Evolutionary conservation across 768 basidiomycete species (phyloP), one percentile per base, ranked within the genome.

Genomic region (Dioszegia crocea): DNA sequence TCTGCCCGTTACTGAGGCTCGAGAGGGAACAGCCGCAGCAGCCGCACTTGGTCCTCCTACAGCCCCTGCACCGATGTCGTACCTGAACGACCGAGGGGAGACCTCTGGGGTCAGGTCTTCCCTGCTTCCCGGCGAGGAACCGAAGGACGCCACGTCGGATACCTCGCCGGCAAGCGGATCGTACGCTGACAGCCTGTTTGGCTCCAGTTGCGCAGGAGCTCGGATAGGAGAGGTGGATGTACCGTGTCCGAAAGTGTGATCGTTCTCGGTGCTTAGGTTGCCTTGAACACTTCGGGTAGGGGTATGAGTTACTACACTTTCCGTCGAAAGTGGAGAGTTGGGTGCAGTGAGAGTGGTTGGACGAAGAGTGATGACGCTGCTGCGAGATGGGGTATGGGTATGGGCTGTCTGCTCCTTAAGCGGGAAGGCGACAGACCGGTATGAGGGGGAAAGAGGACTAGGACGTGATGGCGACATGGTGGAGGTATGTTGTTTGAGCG

Each of bases 131-230:
- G 26, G 21, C 8, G 19, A 23, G 10, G 31, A 51, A 14, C 49
- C 49, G 21, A 38, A 51, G 8, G 49, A 51, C 5, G 49, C 49
- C 6, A 51, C 24, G 38, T 36, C 49, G 33, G 49, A 51, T 24
- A 51, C 10, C 26, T 21, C 51, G 23, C 51, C 51, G n/a, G 16
- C 38, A 2, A 53, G 39, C 4, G 51, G 51, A 19, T 53, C 51
- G 17, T 53, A 53, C 16, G 26, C 24, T 16, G 51, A 53, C 26
- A 40, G 27, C 26, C 51, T 40, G 38, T 10, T 29, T 21, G 33
- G 36, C 16, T 21, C 49, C 47, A 30, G 47, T 30, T 27, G 33
- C 26, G 51, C 27, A 19, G n/a, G n/a, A 30, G 51, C 40, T 3
- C 51, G 38, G 3, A n/a, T 27, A 17, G 24, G 21, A 14, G 17